Base-by-base conservation (phyloP, 345 rosid species). In the Eutrema yunnanense region DNA sequence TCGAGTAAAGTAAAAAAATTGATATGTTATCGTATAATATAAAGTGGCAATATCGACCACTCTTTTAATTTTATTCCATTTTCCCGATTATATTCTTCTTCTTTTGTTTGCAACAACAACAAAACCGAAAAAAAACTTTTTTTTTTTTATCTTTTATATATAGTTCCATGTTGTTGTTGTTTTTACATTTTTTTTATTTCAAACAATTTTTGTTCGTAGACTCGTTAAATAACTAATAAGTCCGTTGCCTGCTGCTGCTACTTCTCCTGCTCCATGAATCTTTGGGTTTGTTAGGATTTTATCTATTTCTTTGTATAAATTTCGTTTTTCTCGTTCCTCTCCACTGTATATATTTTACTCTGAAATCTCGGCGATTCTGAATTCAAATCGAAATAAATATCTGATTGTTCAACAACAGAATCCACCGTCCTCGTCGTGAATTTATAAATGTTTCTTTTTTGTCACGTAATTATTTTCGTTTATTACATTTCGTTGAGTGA, bases 221-320 rank as follows among this genome's bases (percentile, higher is more conserved):
- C 77, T 65, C 54, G 57, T 73, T 64, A 73, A 56, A 33, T 72
- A 62, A 65, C 58, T 47, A 65, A 65, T 55, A 8, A 37, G 32
- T 62, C 62, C 16, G 61, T 52, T 62, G 59, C 62, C 1, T 19
- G 16, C 0, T 42, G 54, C 69, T 62, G 26, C 42, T 66, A 48
- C 30, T 41, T 19, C 40, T 74, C 54, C 78, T 41, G 30, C 40
- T 74, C 54, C 78, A 74, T 33, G 60, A 59, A 67, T 67, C n/a
- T 67, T 26, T 74, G 57, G 1, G 49, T 68, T 61, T 67, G 73
- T 74, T 74, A 61, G 48, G 69, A 74, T 50, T 44, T 65, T 30
- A 40, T 59, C 47, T 59, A 26, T 12, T 55, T 14, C 30, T 27
- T 11, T 2, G 10, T 37, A 30, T 32, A n/a, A 38, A 5, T 41